Base-by-base conservation (phyloP, 108 stramenopile species). In the Cyclotella kingstonii region DNA sequence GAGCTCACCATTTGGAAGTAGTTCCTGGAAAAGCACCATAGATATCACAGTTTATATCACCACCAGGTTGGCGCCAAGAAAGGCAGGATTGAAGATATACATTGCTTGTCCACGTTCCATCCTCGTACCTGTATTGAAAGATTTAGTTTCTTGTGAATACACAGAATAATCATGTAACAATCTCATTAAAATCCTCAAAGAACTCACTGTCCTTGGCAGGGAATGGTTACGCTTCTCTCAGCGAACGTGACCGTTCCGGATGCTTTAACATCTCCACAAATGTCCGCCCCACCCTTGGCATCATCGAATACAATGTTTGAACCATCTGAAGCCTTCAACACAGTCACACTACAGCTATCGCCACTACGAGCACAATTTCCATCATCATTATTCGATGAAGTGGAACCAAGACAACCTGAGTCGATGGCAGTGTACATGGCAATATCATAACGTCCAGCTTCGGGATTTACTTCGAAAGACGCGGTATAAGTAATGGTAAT, bases 1-100 rank as follows among this genome's bases (percentile, higher is more conserved):
- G 36, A 36, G 31, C 49, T 28, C 19, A 51, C 49, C 53, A 54
- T 18, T 54, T 54, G 2, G 53, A 54, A 18, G 53, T 54, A 17
- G 53, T 18, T 1, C 53, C 53, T 14, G 53, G 53, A 35, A 54
- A 54, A 4, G 53, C 53, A 19, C 53, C 53, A 19, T 54, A 54
- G 3, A 38, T 21, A 21, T 54, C 34, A 36, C 53, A 54, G 34
- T 54, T 54, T 18, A 54, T 38, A 18, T 54, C 53, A 21, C 34
- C 53, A 19, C 53, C 53, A 17, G 53, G 53, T 36, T 54, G 53
- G 19, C 53, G 31, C 53, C 53, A 54, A 36, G 33, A 35, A 14
- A 54, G 12, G 19, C 53, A 54, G 12, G 53, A n/a, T 36, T 54
- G 53, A 11, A 54, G 34, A 19, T 1, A 15, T 5, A 54, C 53